Conservation (phyloP, 768 basidiomycete genomes). For the Fibroporia radiculosa region DNA sequence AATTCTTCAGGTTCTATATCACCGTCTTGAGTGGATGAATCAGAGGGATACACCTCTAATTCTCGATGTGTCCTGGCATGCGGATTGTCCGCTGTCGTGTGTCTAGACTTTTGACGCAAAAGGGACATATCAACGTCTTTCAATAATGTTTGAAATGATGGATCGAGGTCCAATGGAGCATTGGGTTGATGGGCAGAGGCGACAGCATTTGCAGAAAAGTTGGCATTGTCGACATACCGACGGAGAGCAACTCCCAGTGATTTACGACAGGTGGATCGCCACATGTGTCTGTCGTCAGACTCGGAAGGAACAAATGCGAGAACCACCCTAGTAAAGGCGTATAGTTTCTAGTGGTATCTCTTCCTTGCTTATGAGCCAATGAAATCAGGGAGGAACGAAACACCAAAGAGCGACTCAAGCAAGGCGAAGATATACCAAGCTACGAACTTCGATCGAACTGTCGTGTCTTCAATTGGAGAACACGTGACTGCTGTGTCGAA, state of each 20-base stretch:
- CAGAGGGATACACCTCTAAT: slow-evolving; percentile 43
- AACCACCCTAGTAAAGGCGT: no score
- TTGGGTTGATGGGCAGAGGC: slow-evolving; percentile 39
- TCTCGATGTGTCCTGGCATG: slow-evolving; percentile 32
- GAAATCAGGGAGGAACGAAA: no score
- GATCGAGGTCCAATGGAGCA: slow-evolving; percentile 55
- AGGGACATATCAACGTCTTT: slow-evolving; percentile 65
- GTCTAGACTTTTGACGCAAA: slow-evolving; percentile 21
- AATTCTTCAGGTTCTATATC: slow-evolving; percentile 24
- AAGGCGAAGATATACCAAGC: no score
- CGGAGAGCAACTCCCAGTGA: slow-evolving; percentile 6
- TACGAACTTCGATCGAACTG: no score
- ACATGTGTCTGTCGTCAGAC: no score
- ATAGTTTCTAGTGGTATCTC: no score
- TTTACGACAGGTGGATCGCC: slow-evolving; percentile 11
- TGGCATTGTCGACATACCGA: slow-evolving; percentile 6
- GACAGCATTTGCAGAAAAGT: slow-evolving; percentile 27
- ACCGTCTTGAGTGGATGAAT: slow-evolving; percentile 4
- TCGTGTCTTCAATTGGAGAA: no score
- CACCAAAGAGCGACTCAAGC: no score
- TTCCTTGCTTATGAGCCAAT: no score
- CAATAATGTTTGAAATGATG: slow-evolving; percentile 53
- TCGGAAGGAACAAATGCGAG: no score
- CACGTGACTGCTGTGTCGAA: no score
- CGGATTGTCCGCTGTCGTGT: not conserved